Evolutionary conservation across 2,329 filamentous ascomycete species (phyloP).

Genomic region (Beauveria sp.): DNA sequence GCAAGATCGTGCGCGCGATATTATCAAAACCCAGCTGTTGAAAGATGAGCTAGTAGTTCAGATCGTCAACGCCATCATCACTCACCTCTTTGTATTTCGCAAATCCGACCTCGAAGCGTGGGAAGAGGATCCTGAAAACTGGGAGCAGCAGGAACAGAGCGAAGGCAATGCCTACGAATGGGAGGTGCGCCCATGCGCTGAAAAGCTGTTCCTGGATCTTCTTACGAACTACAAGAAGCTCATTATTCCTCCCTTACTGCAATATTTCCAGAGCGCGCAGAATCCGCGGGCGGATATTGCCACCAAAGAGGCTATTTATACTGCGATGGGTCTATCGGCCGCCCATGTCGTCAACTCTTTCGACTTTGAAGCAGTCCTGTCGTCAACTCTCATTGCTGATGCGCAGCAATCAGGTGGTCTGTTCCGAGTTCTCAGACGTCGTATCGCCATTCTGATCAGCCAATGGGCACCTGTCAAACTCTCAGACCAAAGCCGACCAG

Average conservation of each 20-base stretch:
- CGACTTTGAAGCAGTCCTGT: slow-evolving; percentile 77
- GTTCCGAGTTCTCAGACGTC: slow-evolving; percentile 77
- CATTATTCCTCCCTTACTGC: slow-evolving; percentile 69
- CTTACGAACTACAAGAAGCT: slow-evolving; percentile 82
- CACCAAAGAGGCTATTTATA: slow-evolving; percentile 90
- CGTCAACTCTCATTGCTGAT: slow-evolving; percentile 68
- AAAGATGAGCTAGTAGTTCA: slow-evolving; percentile 69
- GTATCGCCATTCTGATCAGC: slow-evolving; percentile 81
- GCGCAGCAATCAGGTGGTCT: slow-evolving; percentile 55
- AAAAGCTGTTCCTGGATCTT: slow-evolving; percentile 88
- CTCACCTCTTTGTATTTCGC: slow-evolving; percentile 81
- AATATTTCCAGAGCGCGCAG: slow-evolving; percentile 74
- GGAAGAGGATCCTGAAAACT: slow-evolving; percentile 92
- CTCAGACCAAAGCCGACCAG: slow-evolving; percentile 55
- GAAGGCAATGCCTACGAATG: slow-evolving; percentile 84
- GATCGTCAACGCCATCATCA: slow-evolving; percentile 78
- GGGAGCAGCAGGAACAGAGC: slow-evolving; percentile 85
- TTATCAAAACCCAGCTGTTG: slow-evolving; percentile 68
- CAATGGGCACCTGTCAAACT: slow-evolving; percentile 83
- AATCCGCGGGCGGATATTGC: slow-evolving; percentile 60
- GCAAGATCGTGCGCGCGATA: slow-evolving; percentile 58
- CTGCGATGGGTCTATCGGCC: slow-evolving; percentile 80
- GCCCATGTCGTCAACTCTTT: slow-evolving; percentile 64
- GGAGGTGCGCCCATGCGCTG: slow-evolving; percentile 83
- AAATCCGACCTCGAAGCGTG: slow-evolving; percentile 80